These are phyloP conservation scores for Agrocybe chaxingu DNA, from an alignment of 768 basidiomycete species.

Conservation along the genomic window DNA sequence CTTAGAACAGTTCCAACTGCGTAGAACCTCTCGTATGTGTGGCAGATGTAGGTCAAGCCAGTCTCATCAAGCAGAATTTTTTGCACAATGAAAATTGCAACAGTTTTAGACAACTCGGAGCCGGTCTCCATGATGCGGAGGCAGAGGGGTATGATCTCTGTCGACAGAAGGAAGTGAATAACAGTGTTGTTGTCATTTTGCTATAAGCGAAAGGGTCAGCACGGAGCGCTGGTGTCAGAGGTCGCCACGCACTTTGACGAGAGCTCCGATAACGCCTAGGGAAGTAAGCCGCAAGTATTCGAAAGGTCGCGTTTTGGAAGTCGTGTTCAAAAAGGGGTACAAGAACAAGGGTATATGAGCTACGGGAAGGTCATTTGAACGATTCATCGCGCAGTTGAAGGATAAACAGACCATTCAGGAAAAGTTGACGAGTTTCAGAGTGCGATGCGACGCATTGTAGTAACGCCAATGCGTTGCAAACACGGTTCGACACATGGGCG, in stretches of 20 bases:
- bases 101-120: constrained; percentile 96
- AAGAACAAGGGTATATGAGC: constrained; percentile 98
- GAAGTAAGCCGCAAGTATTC: constrained; percentile 99
- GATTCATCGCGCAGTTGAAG: constrained; percentile 1
- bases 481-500: constrained; percentile 96
- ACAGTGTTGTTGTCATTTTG: constrained; percentile 99
- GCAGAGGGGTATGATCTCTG: constrained; percentile 99
- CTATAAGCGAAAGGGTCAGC: constrained; percentile 32
- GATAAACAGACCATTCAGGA: constrained; percentile 78
- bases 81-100: constrained; percentile 99
- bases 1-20: constrained; percentile 97
- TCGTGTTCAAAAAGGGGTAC: constrained; percentile 98
- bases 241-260: constrained; percentile 76
- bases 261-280: constrained; percentile 97
- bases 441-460: constrained; percentile 98
- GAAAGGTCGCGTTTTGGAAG: constrained; percentile 98
- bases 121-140: constrained; percentile 99
- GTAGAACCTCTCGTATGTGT: constrained; percentile 99
- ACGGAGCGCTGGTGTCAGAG: not conserved
- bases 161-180: constrained; percentile 97
- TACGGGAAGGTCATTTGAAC: constrained; percentile 57
- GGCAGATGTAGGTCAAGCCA: constrained; percentile 96
- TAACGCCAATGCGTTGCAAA: constrained; percentile 97
- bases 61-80: constrained; percentile 97
- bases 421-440: constrained; percentile 91